Percentiles rank a stretch among this genome's conserved stretches.
phyloP scores from a whole-genome alignment of 2,329 filamentous ascomycete genomes.

The Microdochium trichocladiopsis region DNA sequence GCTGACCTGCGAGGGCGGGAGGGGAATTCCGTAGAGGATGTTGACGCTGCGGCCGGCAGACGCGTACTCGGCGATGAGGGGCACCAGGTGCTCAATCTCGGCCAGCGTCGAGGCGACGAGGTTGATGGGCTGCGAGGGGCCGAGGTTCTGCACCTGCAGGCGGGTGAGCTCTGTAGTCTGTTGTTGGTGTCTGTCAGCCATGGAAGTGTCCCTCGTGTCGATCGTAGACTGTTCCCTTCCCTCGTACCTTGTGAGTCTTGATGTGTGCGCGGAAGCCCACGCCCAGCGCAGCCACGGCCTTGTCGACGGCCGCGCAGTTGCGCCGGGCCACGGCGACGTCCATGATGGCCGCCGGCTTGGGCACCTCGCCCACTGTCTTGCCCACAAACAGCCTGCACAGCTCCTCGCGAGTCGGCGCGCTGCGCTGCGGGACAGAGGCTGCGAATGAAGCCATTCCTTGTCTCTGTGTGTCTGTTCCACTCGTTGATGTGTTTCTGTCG shows the following conservation, averaged over 20 bases:
- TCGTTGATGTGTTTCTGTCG: too few relatives aligned
- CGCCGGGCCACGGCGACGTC: conserved; percentile 43
- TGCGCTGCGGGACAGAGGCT: background rate
- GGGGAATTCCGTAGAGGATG: conserved; percentile 55
- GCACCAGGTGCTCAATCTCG: conserved; percentile 48
- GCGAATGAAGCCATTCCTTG: too few relatives aligned
- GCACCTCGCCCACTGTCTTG: conserved; percentile 20
- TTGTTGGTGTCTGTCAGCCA: background rate
- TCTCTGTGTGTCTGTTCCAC: too few relatives aligned
- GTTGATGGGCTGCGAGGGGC: conserved; percentile 28
- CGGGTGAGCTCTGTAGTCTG: conserved; percentile 48
- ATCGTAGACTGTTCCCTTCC: background rate
- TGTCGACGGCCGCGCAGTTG: conserved; percentile 52
- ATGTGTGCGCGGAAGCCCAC: conserved; percentile 55
- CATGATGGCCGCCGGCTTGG: conserved; percentile 48
- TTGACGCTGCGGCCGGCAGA: conserved; percentile 9
- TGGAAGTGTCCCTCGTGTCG: background rate
- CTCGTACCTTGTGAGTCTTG: conserved; percentile 56
- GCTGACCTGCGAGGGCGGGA: conserved; percentile 43
- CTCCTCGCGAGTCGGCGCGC: background rate
- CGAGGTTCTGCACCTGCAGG: conserved; percentile 40
- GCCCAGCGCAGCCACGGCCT: conserved; percentile 35
- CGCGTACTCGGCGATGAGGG: conserved; percentile 35
- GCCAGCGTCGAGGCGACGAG: conserved; percentile 53
- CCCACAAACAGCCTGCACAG: background rate